Evolutionary conservation across 2,329 filamentous ascomycete species (phyloP).

Genomic region (Dryadomyces sulphureus): DNA sequence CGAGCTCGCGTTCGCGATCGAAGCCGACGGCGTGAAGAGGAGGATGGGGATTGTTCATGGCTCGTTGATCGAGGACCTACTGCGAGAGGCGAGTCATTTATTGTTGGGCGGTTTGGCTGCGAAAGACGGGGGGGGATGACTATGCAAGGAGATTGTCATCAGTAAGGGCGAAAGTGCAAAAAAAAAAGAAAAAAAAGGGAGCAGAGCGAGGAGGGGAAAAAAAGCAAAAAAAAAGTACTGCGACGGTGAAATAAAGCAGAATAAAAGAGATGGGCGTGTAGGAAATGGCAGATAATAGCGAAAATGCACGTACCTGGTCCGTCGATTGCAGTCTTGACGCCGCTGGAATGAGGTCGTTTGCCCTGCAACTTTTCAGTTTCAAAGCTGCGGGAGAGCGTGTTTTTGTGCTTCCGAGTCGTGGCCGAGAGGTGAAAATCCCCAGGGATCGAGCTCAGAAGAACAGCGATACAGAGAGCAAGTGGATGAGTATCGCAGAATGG

Average conservation of each 20-base stretch:
- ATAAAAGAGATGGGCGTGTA: not conserved
- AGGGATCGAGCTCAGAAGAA: not conserved
- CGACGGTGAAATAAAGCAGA: not conserved
- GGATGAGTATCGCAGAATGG: not conserved
- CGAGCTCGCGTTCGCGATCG: constrained; percentile 32
- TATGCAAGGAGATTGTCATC: not conserved
- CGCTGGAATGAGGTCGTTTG: not conserved
- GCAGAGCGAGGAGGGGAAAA: not conserved
- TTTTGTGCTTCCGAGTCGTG: not conserved
- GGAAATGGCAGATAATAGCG: not conserved
- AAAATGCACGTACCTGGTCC: not conserved
- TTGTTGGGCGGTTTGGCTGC: not conserved
- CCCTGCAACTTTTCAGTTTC: not conserved
- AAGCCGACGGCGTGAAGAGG: constrained; percentile 28
- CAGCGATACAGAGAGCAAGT: not conserved
- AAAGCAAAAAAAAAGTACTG: not conserved
- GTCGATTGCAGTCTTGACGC: not conserved
- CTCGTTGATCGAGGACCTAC: constrained; percentile 4
- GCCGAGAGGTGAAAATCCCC: not conserved
- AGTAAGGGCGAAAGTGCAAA: not conserved
- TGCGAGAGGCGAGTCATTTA: constrained; percentile 6
- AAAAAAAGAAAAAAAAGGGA: not conserved
- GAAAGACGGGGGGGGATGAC: not conserved
- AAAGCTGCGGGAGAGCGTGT: not conserved
- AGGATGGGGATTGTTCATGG: constrained; percentile 29